These are phyloP conservation scores for Pleurotus cornucopiae DNA, from an alignment of 768 basidiomycete genomes.

Conservation along the genomic window DNA sequence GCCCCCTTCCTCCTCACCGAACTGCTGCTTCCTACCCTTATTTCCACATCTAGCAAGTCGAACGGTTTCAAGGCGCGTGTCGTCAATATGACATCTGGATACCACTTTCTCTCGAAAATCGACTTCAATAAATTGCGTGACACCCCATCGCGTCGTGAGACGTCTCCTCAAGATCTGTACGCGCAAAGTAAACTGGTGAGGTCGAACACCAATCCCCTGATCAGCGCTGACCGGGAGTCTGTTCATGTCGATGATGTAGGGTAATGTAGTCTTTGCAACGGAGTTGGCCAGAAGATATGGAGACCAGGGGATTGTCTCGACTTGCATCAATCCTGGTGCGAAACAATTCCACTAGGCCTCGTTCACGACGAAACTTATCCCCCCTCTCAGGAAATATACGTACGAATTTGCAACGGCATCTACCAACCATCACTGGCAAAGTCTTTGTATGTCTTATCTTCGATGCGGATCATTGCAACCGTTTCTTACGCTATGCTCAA, in stretches of 20 bases:
- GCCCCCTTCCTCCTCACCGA: conserved; percentile 20
- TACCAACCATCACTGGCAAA: background rate
- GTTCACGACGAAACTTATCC: no score
- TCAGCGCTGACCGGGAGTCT: no score
- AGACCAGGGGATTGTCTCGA: conserved; percentile 21
- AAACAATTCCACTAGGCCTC: no score
- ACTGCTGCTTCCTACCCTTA: conserved; percentile 19
- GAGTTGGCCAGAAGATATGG: conserved; percentile 23
- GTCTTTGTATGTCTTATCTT: no score
- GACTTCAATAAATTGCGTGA: background rate
- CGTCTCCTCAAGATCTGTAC: background rate
- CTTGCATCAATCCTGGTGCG: conserved; percentile 21
- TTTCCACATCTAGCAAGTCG: conserved; percentile 18
- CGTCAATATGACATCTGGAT: conserved; percentile 14
- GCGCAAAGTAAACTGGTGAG: conserved; percentile 14
- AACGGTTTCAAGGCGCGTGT: conserved; percentile 24
- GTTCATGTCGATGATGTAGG: background rate
- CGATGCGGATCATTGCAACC: no score
- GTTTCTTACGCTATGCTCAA: no score
- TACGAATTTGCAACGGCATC: background rate
- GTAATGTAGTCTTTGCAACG: conserved; percentile 19
- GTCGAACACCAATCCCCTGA: no score
- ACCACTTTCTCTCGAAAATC: background rate
- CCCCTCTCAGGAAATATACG: background rate
- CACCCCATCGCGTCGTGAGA: background rate